Percentiles rank a stretch among this genome's conserved stretches.
phyloP scores from a whole-genome alignment of 202 grass and related monocot genomes.

The Saccharum hybrid region DNA sequence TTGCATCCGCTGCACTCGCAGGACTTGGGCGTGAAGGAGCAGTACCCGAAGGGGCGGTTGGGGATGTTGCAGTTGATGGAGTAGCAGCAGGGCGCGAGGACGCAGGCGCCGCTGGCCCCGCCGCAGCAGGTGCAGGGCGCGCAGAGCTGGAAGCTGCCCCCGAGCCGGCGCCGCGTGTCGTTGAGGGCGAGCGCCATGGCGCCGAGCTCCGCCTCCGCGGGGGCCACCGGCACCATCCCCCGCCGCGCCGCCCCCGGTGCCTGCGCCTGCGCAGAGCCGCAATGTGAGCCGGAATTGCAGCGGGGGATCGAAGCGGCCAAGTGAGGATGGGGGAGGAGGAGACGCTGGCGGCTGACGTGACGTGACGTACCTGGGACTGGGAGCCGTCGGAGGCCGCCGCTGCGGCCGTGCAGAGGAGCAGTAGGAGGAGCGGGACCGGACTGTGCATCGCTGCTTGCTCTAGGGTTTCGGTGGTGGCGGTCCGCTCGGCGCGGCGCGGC shows the following conservation, averaged over 20 bases:
- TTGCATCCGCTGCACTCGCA: constrained; percentile 73
- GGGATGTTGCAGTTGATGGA: constrained; percentile 97
- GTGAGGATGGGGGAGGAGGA: neutral
- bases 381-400: constrained; percentile 33
- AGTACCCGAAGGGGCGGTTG: constrained; percentile 90
- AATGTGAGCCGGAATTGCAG: constrained; percentile 16
- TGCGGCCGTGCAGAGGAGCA: constrained; percentile 42
- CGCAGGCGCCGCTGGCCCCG: constrained; percentile 57
- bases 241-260: neutral
- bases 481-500: neutral
- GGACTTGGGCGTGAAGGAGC: constrained; percentile 84
- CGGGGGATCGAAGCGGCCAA: neutral
- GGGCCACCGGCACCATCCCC: constrained; percentile 50
- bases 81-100: constrained; percentile 87
- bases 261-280: neutral
- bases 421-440: constrained; percentile 23
- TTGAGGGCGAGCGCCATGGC: constrained; percentile 50
- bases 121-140: constrained; percentile 90
- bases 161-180: constrained; percentile 66
- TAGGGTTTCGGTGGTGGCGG: constrained; percentile 26
- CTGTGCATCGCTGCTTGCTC: constrained; percentile 43
- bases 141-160: constrained; percentile 78
- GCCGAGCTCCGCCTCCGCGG: constrained; percentile 40
- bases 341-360: constrained; percentile 4
- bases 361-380: constrained; percentile 47